Evolutionary conservation across 2,329 filamentous ascomycete genomes (phyloP).

Genomic region (Gaeumannomyces tritici): DNA sequence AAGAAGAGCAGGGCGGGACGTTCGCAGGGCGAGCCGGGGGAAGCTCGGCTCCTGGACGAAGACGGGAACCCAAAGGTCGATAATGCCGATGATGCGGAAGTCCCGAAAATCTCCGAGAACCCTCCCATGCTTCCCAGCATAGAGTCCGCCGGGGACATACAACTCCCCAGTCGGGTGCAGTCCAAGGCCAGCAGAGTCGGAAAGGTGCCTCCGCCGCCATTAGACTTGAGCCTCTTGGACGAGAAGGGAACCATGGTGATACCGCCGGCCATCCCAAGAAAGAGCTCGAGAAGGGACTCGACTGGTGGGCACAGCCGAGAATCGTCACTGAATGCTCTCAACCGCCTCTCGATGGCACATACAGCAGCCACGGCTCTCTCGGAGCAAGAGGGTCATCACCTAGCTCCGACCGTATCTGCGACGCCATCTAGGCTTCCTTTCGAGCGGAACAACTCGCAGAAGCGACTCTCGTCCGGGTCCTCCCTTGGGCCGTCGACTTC

Average conservation of each 20-base stretch:
- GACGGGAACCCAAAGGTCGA: slow-evolving; percentile 36
- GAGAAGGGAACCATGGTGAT: slow-evolving; percentile 16
- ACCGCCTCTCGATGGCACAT: slow-evolving; percentile 8
- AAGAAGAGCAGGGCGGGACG: slow-evolving; percentile 18
- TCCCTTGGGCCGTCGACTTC: slow-evolving; percentile 37
- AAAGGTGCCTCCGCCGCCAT: not conserved
- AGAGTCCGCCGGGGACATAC: slow-evolving; percentile 48
- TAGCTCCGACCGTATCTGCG: slow-evolving; percentile 3
- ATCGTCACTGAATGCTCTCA: slow-evolving; percentile 24
- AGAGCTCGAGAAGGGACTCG: slow-evolving; percentile 59
- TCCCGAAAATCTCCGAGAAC: slow-evolving; percentile 31
- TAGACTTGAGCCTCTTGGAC: slow-evolving; percentile 11
- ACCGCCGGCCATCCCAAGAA: slow-evolving; percentile 54
- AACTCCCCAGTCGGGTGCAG: slow-evolving; percentile 52
- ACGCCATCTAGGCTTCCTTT: slow-evolving; percentile 41
- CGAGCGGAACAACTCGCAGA: slow-evolving; percentile 43
- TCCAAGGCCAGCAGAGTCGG: slow-evolving; percentile 38
- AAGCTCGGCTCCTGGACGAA: slow-evolving; percentile 32
- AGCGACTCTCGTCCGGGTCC: slow-evolving; percentile 39
- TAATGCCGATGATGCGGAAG: slow-evolving; percentile 31
- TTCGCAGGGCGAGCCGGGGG: slow-evolving; percentile 13
- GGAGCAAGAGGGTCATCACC: slow-evolving; percentile 3
- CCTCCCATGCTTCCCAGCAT: slow-evolving; percentile 52
- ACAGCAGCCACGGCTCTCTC: not conserved
- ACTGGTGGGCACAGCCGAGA: slow-evolving; percentile 22